Evolutionary conservation across 345 rosid genomes (phyloP), one percentile per base, ranked within the genome.

Genomic region (Linum tenue): DNA sequence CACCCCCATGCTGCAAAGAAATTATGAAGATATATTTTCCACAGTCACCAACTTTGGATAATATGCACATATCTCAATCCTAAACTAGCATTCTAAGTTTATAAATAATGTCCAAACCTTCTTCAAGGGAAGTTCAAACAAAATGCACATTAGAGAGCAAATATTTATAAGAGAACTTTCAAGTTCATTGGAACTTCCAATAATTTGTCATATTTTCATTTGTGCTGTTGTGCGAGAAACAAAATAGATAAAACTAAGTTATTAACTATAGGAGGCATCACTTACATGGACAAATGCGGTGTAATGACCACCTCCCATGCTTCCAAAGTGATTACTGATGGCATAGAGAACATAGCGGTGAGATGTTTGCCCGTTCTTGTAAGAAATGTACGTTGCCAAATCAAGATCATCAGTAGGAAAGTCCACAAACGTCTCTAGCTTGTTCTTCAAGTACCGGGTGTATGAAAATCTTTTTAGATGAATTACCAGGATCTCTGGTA

Each of bases 271-370:
- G 64, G 65, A 65, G 8, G 31, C 53, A 55, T 14, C 67, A 78
- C 99, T 91, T 84, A 94, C 99, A 81, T 87, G 99, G 72, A 94
- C 86, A 83, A 84, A 94, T 40, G 99, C 95, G 43, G 99, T 94
- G 80, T 94, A 94, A 73, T 90, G 99, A 71, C 99, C 99, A 70
- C 92, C 95, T 74, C 99, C 96, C 96, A 94, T 84, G 81, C 89
- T 83, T 61, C 99, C 99, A 36, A 85, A 85, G 82, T 90, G 99
- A 84, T 94, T 94, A 66, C 99, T 94, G 73, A 88, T 77, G 1
- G 99, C 97, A 82, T 90, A 90, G 60, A 94, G 97, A 82, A 81
- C 83, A 78, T 94, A 94, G 5, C 78, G 89, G 67, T 80, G 74
- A 62, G 87, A 82, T 64, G 59, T 69, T 67, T 75, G 72, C 41